These are phyloP conservation scores for Pythium graminicola DNA, from an alignment of 352 stramenopile species.

Conservation along the genomic window DNA sequence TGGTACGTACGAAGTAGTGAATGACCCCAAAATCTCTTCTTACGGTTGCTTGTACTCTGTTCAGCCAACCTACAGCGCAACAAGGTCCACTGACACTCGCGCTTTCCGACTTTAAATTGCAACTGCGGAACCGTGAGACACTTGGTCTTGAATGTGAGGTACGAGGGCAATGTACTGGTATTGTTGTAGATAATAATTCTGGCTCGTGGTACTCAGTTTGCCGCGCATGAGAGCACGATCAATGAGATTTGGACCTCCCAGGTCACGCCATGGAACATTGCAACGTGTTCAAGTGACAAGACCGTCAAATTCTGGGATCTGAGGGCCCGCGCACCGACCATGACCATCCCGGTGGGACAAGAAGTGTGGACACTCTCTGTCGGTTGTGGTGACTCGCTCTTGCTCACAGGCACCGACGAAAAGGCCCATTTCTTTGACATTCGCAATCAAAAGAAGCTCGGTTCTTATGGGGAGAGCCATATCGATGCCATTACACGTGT, in stretches of 20 bases:
- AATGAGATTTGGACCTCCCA: slow-evolving; percentile 76
- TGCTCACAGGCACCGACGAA: slow-evolving; percentile 69
- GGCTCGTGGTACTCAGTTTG: slow-evolving; percentile 31
- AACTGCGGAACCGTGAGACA: slow-evolving; percentile 65
- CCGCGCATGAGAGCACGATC: slow-evolving; percentile 71
- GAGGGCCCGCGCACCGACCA: slow-evolving; percentile 41
- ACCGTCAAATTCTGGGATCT: slow-evolving; percentile 85
- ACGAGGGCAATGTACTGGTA: background rate
- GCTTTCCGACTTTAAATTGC: slow-evolving; percentile 58
- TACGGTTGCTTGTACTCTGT: background rate
- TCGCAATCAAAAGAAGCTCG: slow-evolving; percentile 53
- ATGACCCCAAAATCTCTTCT: no score
- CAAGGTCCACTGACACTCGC: slow-evolving; percentile 51
- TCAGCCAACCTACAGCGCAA: slow-evolving; percentile 60
- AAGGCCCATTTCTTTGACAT: slow-evolving; percentile 78
- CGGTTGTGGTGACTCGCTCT: slow-evolving; percentile 65
- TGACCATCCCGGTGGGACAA: slow-evolving; percentile 53
- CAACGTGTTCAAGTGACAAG: slow-evolving; percentile 81
- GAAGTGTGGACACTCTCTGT: slow-evolving; percentile 82
- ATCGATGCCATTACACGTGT: slow-evolving; percentile 86
- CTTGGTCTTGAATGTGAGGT: slow-evolving; percentile 56
- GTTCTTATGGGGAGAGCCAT: slow-evolving; percentile 85
- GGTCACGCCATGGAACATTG: slow-evolving; percentile 52
- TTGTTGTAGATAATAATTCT: background rate
- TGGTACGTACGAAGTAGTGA: slow-evolving; percentile 29